Evolutionary conservation across 164 flowering plant genomes (phyloP).

Genomic region (Pachysandra terminalis): DNA sequence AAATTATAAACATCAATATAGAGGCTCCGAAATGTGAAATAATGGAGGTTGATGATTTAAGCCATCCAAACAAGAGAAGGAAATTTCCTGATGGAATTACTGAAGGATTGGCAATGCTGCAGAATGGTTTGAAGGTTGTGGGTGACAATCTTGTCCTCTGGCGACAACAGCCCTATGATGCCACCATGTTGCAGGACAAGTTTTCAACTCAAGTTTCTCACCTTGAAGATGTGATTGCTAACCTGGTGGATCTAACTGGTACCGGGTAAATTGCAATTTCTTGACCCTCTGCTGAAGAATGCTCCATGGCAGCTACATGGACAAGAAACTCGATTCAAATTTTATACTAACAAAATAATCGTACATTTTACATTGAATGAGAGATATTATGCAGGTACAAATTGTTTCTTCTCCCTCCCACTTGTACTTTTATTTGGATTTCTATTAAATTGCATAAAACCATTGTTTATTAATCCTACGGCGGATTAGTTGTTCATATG

Average conservation of each 20-base stretch:
- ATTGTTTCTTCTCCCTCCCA: background rate
- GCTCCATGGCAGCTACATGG: background rate
- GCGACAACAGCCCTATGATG: constrained; percentile 38
- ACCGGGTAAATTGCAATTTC: constrained; percentile 19
- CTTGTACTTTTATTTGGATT: background rate
- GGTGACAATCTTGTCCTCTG: constrained; percentile 57
- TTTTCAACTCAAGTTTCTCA: constrained; percentile 46
- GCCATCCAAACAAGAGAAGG: constrained; percentile 47
- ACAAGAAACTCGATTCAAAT: background rate
- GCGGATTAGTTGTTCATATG: too few species aligned
- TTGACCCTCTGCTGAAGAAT: background rate
- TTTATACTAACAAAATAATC: background rate
- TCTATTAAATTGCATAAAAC: too few species aligned
- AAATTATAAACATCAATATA: constrained; percentile 9
- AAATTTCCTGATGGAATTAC: constrained; percentile 69
- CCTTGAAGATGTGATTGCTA: constrained; percentile 65
- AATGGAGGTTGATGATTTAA: constrained; percentile 38
- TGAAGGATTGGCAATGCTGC: constrained; percentile 68
- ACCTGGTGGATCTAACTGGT: constrained; percentile 46
- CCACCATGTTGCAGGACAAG: constrained; percentile 47
- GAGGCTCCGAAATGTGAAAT: constrained; percentile 24
- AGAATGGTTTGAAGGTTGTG: constrained; percentile 63
- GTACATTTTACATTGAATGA: background rate
- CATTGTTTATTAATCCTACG: too few species aligned
- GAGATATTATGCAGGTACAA: background rate